phyloP scores from a whole-genome alignment of 2,329 filamentous ascomycete genomes.

The Berkeleyomyces rouxiae region DNA sequence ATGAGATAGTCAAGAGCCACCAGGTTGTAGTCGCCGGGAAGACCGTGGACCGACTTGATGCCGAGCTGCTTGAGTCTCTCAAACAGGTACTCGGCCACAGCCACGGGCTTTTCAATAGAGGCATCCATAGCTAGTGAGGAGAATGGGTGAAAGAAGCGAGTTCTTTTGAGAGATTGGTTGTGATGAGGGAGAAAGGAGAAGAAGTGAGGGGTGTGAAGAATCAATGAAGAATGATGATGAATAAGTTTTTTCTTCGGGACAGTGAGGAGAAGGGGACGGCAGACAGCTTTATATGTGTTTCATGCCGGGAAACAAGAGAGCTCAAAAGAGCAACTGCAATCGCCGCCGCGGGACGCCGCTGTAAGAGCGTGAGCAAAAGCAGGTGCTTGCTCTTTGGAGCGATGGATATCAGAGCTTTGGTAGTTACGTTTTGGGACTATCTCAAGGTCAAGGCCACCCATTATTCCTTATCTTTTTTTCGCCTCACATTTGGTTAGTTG shows the following conservation, averaged over 20 bases:
- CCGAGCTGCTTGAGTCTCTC: slow-evolving; percentile 46
- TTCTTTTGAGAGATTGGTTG: not conserved
- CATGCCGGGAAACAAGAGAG: not conserved
- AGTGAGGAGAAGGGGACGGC: not conserved
- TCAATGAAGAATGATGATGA: not conserved
- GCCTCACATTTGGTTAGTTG: not conserved
- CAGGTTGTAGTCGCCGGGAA: slow-evolving; percentile 62
- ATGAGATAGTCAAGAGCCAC: slow-evolving; percentile 49
- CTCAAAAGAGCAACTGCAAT: not conserved
- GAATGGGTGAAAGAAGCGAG: not conserved
- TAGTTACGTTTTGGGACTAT: not conserved
- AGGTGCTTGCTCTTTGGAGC: not conserved
- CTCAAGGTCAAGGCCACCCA: not conserved
- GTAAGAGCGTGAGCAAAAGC: not conserved
- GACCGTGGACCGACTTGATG: slow-evolving; percentile 46
- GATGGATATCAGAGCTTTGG: not conserved
- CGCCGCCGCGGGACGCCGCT: not conserved
- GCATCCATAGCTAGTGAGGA: not conserved
- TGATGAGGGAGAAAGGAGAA: not conserved
- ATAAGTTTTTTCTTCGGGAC: not conserved
- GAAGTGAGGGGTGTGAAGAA: not conserved
- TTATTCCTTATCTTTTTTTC: not conserved
- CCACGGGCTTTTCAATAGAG: slow-evolving; percentile 31
- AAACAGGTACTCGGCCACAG: slow-evolving; percentile 54
- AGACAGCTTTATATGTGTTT: slow-evolving; percentile 8